phyloP scores from a whole-genome alignment of 2,329 filamentous ascomycete genomes.

The Mycosphaerella sp. region DNA sequence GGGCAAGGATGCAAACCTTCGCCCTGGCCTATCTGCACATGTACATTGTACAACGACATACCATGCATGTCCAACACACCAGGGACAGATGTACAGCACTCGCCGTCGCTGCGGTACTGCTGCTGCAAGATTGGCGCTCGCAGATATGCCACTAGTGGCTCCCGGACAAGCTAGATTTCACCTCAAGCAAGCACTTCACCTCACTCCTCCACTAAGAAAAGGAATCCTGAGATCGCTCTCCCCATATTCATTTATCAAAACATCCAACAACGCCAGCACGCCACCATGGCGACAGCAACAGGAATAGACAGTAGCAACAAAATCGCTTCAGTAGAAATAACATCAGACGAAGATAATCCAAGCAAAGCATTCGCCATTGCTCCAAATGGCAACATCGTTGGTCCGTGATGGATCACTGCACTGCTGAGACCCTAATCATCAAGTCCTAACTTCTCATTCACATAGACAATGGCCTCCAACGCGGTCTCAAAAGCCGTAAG shows the following conservation, averaged over 20 bases:
- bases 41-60: neutral
- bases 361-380: constrained; percentile 5
- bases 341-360: neutral
- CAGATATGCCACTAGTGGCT: too few relatives aligned
- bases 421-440: neutral
- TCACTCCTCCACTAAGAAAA: too few relatives aligned
- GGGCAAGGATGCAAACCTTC: neutral
- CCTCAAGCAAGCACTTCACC: too few relatives aligned
- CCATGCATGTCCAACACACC: too few relatives aligned
- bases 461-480: constrained; percentile 12
- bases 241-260: neutral
- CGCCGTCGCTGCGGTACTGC: too few relatives aligned
- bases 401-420: neutral
- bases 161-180: too few relatives aligned
- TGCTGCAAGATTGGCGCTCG: too few relatives aligned
- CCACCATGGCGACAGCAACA: neutral
- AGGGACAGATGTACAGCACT: too few relatives aligned
- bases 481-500: constrained; percentile 11
- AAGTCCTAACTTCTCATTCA: neutral
- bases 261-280: neutral
- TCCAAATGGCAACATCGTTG: constrained; percentile 9
- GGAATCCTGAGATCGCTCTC: neutral
- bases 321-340: constrained; percentile 3
- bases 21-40: neutral
- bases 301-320: constrained; percentile 1